Evolutionary conservation across 169 alveolate species (phyloP), one percentile per base, ranked within the genome.

Genomic region (Cryptosporidium xiaoi): DNA sequence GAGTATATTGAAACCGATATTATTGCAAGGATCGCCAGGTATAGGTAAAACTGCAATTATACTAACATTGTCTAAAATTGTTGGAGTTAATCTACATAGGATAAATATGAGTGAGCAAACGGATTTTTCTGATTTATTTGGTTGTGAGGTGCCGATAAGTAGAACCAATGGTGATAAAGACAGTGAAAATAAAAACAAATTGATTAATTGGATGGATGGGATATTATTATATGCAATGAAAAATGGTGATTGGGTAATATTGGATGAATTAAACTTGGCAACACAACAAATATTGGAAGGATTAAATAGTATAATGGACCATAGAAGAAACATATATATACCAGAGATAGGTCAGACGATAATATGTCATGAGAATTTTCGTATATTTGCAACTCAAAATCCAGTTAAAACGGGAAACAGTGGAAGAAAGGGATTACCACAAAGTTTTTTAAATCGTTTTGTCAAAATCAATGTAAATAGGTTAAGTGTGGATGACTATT

Each of bases 11-110:
- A 93, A 96, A 56, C 97, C 99, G 5, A 96, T 98, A 51, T 92
- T 98, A 56, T 93, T 98, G 15, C 99, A 97, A 91, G 99, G 99
- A 8, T 97, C 99, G 15, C 99, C 99, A 5, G 99, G 99, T 20
- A 98, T 98, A 18, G 99, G 99, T 16, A 99, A 99, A 91, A 98
- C 99, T 3, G 95, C 98, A 48, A 93, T 96, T 5, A 94, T 99
- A 15, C 95, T 95, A 56, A 93, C 95, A 64, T 82, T 98, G 67
- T 99, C 99, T 8, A 91, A 92, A 64, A 65, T 92, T 34, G 90
- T 95, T 29, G 97, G 96, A 55, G 92, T 92, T 51, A 93, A 92
- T 60, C 91, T 97, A 51, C 95, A 95, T 71, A 95, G 99, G 53
- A 92, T 98, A 44, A 98, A 98, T 65, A 58, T 98, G 83, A 94